Percentiles rank a stretch among this genome's conserved stretches.
phyloP scores from a whole-genome alignment of 1,284 basidiomycete species.

The Trichosporon sp. region DNA sequence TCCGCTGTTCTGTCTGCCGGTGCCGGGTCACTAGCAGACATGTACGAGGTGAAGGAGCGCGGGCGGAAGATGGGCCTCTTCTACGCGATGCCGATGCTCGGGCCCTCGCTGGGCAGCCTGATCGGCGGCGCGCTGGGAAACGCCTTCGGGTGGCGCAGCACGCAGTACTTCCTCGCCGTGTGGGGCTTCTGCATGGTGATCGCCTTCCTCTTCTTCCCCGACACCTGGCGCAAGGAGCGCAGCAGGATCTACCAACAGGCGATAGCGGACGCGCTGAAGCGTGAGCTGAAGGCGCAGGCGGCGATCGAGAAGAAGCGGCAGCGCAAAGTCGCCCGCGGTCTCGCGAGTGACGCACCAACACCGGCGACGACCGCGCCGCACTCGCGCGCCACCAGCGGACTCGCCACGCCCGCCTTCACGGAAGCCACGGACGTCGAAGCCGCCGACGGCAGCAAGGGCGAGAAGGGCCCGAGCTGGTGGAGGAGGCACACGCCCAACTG shows the following conservation, averaged over 20 bases:
- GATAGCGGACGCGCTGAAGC: slow-evolving; percentile 39
- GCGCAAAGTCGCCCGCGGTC: slow-evolving; percentile 27
- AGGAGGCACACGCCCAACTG: neutral
- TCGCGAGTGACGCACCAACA: slow-evolving; percentile 30
- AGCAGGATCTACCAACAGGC: slow-evolving; percentile 69
- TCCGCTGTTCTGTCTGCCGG: slow-evolving; percentile 73
- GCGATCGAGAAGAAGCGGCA: slow-evolving; percentile 28
- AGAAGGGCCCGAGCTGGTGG: neutral
- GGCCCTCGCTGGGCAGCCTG: slow-evolving; percentile 66
- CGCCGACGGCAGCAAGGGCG: neutral
- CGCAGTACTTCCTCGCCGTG: slow-evolving; percentile 74
- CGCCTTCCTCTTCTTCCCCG: slow-evolving; percentile 65
- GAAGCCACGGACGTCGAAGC: slow-evolving; percentile 1
- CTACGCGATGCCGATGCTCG: slow-evolving; percentile 50
- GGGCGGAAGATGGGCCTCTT: slow-evolving; percentile 58
- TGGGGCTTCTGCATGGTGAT: slow-evolving; percentile 58
- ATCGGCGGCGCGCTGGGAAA: slow-evolving; percentile 61
- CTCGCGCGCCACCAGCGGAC: neutral
- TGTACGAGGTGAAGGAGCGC: slow-evolving; percentile 71
- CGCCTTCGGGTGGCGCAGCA: slow-evolving; percentile 67
- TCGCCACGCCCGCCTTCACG: slow-evolving; percentile 5
- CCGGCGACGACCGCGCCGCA: slow-evolving; percentile 23
- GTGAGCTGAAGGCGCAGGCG: slow-evolving; percentile 33
- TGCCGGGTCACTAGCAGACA: slow-evolving; percentile 70
- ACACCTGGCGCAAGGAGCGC: slow-evolving; percentile 76